Base-by-base conservation (phyloP, 306 rosid species). In the Medicago lupulina region DNA sequence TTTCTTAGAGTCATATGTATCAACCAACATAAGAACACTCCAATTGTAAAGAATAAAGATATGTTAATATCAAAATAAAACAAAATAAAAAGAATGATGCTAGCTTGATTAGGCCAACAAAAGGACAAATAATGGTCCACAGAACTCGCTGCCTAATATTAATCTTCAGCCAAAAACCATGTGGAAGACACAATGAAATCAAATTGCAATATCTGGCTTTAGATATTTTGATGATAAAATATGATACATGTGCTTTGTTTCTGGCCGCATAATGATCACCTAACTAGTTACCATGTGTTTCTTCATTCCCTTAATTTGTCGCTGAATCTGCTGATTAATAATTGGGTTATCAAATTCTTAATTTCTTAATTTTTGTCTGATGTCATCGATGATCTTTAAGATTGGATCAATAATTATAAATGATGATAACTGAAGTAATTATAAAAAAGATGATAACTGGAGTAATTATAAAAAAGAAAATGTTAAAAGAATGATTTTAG, bases 221-320 rank as follows among this genome's bases (percentile, higher is more conserved):
- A 54, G 61, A 54, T 54, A 54, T 54, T 54, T 54, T 9, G 14
- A 18, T 54, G 31, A 54, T 54, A 54, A 54, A 54, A 54, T 54
- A 18, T 8, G 12, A 4, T 53, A 17, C 18, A 18, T 54, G 9
- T 28, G 31, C 61, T 54, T 2, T 54, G 61, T 54, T 54, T 18
- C 31, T 54, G 61, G 61, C 61, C 13, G 1, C 60, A 54, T 54
- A 54, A 17, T 17, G 12, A 8, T 54, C 31, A 18, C 31, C 31
- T 18, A 54, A 28, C 13, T 54, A 18, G 31, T 18, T 54, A 54
- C 28, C 31, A 54, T 17, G 61, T 54, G 12, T 54, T 54, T 18
- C 13, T 54, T 54, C 61, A 54, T 18, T 54, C 14, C 61, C 13
- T 18, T 28, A 28, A 28, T 28, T 54, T 54, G 28, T 18, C 31